Base-by-base conservation (phyloP, 768 basidiomycete genomes). In the Trametes punicea region DNA sequence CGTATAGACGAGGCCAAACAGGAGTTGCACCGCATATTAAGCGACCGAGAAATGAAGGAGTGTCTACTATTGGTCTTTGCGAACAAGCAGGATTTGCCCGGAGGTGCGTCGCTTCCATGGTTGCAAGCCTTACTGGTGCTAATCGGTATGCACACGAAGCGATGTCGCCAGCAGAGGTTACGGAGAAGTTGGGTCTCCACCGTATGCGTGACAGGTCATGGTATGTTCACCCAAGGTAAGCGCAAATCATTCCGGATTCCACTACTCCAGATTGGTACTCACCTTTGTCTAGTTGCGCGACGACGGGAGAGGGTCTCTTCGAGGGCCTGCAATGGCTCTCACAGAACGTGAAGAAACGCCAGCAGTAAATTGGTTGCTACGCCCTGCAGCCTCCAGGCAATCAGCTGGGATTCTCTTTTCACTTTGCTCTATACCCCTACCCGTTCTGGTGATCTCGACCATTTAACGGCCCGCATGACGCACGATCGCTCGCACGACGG, bases 121-220 rank as follows among this genome's bases (percentile, higher is more conserved):
- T 30, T 45, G 8, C 16, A n/a, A 8, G 7, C 21, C 34, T 47
- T 6, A n/a, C 7, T 23, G 15, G 4, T 11, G 41, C 16, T 51
- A 23, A 51, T 51, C 6, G 26, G 16, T 13, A 21, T 18, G 18
- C 27, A 4, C 25, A 45, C 44, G 30, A 20, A 93, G 96, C 95
- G 27, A 98, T 98, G 96, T 94, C 93, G n/a, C 96, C 96, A 30
- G 94, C 96, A 7, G 95, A 98, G 71, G 95, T 98, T 36, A 98
- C 96, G 10, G 96, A 98, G 74, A 97, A 96, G 72, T 75, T 98
- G 39, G 95, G 95, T 34, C 76, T 98, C 62, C 90, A 97, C 71
- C 81, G 88, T 64, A 98, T 98, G 96, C 87, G 92, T 57, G 95
- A 98, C 67, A 81, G 96, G 58, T 93, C 90, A 71, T 98, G 96